These are phyloP conservation scores for Trichocladium uniseriatum DNA, from an alignment of 495 filamentous ascomycete genomes.

Conservation along the genomic window DNA sequence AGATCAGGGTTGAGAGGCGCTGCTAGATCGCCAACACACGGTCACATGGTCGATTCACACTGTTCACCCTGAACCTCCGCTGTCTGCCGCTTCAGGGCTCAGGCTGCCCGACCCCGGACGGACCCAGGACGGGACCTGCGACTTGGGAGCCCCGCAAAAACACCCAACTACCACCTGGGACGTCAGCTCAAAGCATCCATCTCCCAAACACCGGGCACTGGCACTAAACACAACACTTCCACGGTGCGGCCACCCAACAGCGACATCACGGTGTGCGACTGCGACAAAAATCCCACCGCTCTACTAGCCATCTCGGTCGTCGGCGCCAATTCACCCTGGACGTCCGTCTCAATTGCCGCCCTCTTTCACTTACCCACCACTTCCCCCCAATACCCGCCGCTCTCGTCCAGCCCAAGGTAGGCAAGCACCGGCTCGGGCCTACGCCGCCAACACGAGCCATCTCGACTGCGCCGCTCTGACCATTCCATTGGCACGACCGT, in stretches of 20 bases:
- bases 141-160: constrained; percentile 15
- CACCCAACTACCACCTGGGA: constrained; percentile 5
- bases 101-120: neutral
- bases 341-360: constrained; percentile 3
- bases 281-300: neutral
- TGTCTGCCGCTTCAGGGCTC: too few relatives aligned
- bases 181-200: constrained; percentile 16
- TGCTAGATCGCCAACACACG: too few relatives aligned
- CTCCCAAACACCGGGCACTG: constrained; percentile 8
- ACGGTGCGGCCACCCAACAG: neutral
- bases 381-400: neutral
- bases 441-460: neutral
- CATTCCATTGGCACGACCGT: constrained; percentile 1
- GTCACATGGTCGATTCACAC: too few relatives aligned
- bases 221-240: constrained; percentile 9
- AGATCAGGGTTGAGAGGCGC: too few relatives aligned
- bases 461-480: constrained; percentile 11
- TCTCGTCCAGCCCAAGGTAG: neutral
- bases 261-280: neutral
- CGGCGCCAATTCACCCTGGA: neutral
- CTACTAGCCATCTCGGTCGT: neutral
- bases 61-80: too few relatives aligned
- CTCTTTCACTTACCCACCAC: neutral
- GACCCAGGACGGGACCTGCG: neutral
- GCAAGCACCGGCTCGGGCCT: constrained; percentile 1